phyloP scores from a whole-genome alignment of 208 protist species.

The Leishmania tropica region DNA sequence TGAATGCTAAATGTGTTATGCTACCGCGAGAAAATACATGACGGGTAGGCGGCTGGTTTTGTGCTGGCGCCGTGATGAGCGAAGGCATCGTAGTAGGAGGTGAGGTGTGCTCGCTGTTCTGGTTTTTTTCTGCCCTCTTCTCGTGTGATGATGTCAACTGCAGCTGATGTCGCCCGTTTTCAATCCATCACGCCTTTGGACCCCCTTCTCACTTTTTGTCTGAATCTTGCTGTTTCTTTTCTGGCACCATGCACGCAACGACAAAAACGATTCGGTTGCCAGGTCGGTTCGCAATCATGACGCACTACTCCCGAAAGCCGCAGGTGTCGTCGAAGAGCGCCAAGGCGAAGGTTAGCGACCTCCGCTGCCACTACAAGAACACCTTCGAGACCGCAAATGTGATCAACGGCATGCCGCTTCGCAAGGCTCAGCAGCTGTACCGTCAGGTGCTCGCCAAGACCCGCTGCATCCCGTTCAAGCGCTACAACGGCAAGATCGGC shows the following conservation, averaged over 20 bases:
- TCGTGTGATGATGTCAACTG: neutral
- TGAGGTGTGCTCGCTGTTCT: neutral
- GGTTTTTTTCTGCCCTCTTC: neutral
- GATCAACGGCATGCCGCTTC: conserved; percentile 92
- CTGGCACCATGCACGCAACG: neutral
- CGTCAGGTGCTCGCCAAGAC: conserved; percentile 94
- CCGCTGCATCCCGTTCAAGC: conserved; percentile 95
- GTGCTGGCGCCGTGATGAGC: neutral
- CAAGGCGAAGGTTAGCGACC: conserved; percentile 89
- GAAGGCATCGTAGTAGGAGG: neutral
- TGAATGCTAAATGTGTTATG: neutral
- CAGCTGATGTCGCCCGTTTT: neutral
- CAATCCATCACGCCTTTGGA: neutral
- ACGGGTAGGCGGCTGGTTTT: neutral
- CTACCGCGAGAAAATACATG: neutral
- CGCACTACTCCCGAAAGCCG: conserved; percentile 92
- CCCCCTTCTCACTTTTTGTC: neutral
- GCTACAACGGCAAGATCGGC: conserved; percentile 93
- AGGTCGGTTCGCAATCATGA: conserved; percentile 79
- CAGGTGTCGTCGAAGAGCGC: conserved; percentile 89
- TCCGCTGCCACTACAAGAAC: conserved; percentile 96
- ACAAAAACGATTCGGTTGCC: conserved; percentile 12
- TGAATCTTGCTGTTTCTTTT: neutral
- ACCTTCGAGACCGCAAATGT: conserved; percentile 94
- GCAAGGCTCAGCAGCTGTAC: conserved; percentile 94